phyloP scores from a whole-genome alignment of 352 stramenopile genomes.

The Achlya hypogyna region DNA sequence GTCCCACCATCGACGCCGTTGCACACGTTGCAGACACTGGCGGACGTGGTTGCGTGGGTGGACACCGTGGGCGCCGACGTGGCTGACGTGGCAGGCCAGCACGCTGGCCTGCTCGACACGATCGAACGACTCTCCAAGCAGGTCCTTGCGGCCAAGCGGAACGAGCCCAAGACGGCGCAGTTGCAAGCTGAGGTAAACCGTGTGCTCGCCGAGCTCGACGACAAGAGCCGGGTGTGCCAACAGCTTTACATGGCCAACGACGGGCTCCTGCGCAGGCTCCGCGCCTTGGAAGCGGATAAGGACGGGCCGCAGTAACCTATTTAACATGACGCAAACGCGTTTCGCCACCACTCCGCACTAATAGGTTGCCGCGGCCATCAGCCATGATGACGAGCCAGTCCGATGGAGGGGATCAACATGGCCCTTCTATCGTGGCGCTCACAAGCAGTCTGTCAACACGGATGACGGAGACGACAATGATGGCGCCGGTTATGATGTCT shows the following conservation, averaged over 20 bases:
- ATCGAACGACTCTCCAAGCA: background rate
- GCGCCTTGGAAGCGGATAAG: too few relatives aligned
- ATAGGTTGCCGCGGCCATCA: too few relatives aligned
- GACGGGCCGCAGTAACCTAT: too few relatives aligned
- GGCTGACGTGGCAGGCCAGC: constrained; percentile 1
- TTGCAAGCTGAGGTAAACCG: background rate
- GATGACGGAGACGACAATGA: too few relatives aligned
- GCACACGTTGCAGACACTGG: background rate
- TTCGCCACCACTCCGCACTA: too few relatives aligned
- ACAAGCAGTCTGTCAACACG: too few relatives aligned
- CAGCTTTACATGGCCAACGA: constrained; percentile 12
- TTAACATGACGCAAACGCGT: too few relatives aligned
- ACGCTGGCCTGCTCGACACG: background rate
- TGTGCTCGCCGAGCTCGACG: background rate
- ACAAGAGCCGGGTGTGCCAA: constrained; percentile 1
- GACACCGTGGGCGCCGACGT: background rate
- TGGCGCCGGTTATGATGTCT: too few relatives aligned
- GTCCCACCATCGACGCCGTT: background rate
- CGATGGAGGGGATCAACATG: too few relatives aligned
- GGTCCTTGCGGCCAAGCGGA: background rate
- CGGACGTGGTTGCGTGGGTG: background rate
- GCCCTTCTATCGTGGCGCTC: too few relatives aligned
- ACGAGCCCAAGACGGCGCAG: background rate
- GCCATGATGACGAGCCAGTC: too few relatives aligned
- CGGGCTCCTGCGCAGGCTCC: background rate